Percentiles rank a stretch among this genome's conserved stretches.
phyloP scores from a whole-genome alignment of 148 eudicot species.

The Gaultheria prostrata region DNA sequence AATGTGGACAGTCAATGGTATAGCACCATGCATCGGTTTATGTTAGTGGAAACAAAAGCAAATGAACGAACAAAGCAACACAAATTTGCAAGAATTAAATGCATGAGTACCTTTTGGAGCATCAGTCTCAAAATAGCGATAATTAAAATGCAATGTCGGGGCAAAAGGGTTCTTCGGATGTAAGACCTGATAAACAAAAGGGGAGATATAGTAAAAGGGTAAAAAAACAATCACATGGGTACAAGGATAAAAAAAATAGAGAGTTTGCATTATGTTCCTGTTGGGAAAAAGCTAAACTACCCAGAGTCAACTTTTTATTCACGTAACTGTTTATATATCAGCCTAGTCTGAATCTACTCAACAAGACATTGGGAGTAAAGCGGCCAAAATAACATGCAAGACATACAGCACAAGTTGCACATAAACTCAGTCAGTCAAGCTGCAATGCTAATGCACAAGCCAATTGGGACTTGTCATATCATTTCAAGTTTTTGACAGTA shows the following conservation, averaged over 20 bases:
- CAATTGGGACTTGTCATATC: too few species aligned
- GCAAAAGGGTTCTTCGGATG: slow-evolving; percentile 99
- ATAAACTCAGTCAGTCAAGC: too few species aligned
- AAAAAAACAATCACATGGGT: neutral
- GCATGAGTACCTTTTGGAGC: slow-evolving; percentile 71
- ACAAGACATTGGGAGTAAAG: too few species aligned
- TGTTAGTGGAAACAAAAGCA: neutral
- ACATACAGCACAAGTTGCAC: too few species aligned
- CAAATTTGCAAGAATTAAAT: slow-evolving; percentile 2
- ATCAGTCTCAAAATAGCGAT: slow-evolving; percentile 98
- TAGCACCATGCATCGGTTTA: neutral
- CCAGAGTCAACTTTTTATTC: too few species aligned
- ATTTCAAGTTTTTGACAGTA: too few species aligned
- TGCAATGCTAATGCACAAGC: too few species aligned
- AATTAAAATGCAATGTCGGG: slow-evolving; percentile 94
- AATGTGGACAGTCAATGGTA: neutral
- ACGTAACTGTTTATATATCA: too few species aligned
- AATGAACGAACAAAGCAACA: neutral
- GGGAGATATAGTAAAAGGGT: neutral
- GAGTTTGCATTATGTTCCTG: neutral
- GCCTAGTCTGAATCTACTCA: too few species aligned
- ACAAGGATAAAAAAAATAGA: neutral
- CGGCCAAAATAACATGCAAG: too few species aligned
- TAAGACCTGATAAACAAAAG: slow-evolving; percentile 54
- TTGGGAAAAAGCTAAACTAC: too few species aligned